These are phyloP conservation scores for Fagus crenata DNA, from an alignment of 306 rosid genomes.

Conservation along the genomic window DNA sequence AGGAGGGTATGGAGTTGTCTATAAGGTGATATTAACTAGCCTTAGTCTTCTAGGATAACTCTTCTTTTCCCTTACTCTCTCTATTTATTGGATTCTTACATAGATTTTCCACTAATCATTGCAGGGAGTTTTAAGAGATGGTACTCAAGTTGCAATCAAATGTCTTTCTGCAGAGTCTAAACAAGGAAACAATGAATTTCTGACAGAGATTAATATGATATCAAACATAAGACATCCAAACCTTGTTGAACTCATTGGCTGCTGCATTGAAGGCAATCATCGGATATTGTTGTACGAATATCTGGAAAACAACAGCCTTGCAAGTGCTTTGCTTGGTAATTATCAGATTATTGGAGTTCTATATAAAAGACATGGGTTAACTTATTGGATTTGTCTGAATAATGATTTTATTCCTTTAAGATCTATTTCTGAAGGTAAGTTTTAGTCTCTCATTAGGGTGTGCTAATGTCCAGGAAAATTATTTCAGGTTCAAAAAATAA, in stretches of 20 bases:
- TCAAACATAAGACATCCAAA: constrained; percentile 70
- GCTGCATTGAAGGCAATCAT: constrained; percentile 70
- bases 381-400: background rate
- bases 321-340: constrained; percentile 73
- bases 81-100: constrained; percentile 12
- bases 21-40: constrained; percentile 53
- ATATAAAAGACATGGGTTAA: background rate
- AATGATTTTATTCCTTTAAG: background rate
- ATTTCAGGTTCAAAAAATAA: constrained; percentile 64
- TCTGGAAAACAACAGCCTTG: constrained; percentile 86
- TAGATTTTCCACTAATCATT: constrained; percentile 26
- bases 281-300: constrained; percentile 79
- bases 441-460: constrained; percentile 1
- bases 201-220: constrained; percentile 77
- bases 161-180: constrained; percentile 76
- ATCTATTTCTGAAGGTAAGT: background rate
- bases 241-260: constrained; percentile 81
- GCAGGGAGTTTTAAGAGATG: constrained; percentile 80
- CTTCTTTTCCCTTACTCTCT: background rate
- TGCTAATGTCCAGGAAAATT: constrained; percentile 24
- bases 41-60: background rate
- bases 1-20: constrained; percentile 94
- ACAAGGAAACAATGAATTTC: constrained; percentile 77
- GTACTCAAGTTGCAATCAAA: constrained; percentile 79
- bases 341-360: constrained; percentile 16